phyloP scores from a whole-genome alignment of 1,284 basidiomycete species.

The Cutaneotrichosporon mucoides region DNA sequence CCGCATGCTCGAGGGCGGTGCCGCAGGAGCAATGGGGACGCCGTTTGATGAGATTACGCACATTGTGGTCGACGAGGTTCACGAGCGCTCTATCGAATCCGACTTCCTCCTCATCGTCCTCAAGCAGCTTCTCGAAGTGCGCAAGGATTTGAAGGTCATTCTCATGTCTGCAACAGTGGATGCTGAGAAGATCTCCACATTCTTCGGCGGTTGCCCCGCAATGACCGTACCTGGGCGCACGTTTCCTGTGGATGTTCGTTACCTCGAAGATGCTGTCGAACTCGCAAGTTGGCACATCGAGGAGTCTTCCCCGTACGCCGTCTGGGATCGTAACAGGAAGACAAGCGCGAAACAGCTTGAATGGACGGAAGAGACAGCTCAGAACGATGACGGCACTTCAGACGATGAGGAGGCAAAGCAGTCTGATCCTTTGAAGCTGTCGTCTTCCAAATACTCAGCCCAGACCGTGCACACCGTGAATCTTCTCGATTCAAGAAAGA shows the following conservation, averaged over 20 bases:
- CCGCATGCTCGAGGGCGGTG: slow-evolving; percentile 77
- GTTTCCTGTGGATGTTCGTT: slow-evolving; percentile 85
- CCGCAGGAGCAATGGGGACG: slow-evolving; percentile 54
- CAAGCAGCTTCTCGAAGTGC: slow-evolving; percentile 75
- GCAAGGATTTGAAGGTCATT: slow-evolving; percentile 82
- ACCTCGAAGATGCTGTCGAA: slow-evolving; percentile 90
- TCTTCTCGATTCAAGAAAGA: slow-evolving; percentile 79
- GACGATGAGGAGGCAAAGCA: slow-evolving; percentile 43
- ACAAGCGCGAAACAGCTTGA: slow-evolving; percentile 54
- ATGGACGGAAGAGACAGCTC: slow-evolving; percentile 64
- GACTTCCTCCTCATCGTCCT: slow-evolving; percentile 96
- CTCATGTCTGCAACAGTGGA: slow-evolving; percentile 98
- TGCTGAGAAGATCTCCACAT: slow-evolving; percentile 87
- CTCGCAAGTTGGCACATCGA: slow-evolving; percentile 75
- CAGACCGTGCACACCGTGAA: slow-evolving; percentile 77
- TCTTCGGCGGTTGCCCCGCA: slow-evolving; percentile 86
- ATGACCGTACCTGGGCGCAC: slow-evolving; percentile 92
- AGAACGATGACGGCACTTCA: slow-evolving; percentile 50
- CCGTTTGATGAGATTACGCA: slow-evolving; percentile 88
- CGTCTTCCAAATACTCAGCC: slow-evolving; percentile 57
- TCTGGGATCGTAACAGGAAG: slow-evolving; percentile 54
- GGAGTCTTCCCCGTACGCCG: slow-evolving; percentile 78
- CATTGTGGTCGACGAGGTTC: slow-evolving; percentile 53
- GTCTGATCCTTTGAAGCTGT: slow-evolving; percentile 41
- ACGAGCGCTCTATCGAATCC: slow-evolving; percentile 95